Percentiles rank a stretch among this genome's conserved stretches.
phyloP scores from a whole-genome alignment of 495 filamentous ascomycete species.

The Thozetella sp. region DNA sequence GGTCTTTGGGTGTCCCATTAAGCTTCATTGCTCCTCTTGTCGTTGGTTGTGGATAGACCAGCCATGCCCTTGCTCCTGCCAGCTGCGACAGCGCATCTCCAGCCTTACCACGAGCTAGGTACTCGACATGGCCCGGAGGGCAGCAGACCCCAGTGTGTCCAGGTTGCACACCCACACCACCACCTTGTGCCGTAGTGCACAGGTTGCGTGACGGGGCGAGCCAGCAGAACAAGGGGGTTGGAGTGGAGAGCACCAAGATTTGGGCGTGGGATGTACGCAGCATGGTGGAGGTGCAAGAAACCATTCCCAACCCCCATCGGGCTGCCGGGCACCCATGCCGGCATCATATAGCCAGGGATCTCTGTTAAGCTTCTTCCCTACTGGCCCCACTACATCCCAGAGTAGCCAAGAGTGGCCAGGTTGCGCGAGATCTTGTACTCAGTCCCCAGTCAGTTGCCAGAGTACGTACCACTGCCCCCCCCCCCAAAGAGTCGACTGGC shows the following conservation, averaged over 20 bases:
- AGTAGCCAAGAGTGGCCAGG: background rate
- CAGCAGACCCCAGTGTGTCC: too few species aligned
- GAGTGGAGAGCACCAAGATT: slow-evolving; percentile 6
- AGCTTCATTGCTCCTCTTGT: background rate
- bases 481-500: too few species aligned
- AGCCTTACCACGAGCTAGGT: background rate
- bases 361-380: slow-evolving; percentile 3
- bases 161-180: background rate
- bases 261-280: slow-evolving; percentile 4
- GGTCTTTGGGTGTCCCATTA: background rate
- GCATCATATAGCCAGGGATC: slow-evolving; percentile 13
- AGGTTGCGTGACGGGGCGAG: background rate
- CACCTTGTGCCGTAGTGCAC: background rate
- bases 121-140: background rate
- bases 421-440: background rate
- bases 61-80: background rate
- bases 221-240: background rate
- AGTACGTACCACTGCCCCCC: too few species aligned
- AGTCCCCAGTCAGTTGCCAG: background rate
- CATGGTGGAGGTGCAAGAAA: background rate
- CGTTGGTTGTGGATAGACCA: background rate
- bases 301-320: slow-evolving; percentile 6
- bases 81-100: too few species aligned
- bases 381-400: background rate
- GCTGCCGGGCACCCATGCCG: slow-evolving; percentile 20